Percentiles rank a stretch among this genome's conserved stretches.
phyloP scores from a whole-genome alignment of 208 protist species.

The Perkinsela sp. region DNA sequence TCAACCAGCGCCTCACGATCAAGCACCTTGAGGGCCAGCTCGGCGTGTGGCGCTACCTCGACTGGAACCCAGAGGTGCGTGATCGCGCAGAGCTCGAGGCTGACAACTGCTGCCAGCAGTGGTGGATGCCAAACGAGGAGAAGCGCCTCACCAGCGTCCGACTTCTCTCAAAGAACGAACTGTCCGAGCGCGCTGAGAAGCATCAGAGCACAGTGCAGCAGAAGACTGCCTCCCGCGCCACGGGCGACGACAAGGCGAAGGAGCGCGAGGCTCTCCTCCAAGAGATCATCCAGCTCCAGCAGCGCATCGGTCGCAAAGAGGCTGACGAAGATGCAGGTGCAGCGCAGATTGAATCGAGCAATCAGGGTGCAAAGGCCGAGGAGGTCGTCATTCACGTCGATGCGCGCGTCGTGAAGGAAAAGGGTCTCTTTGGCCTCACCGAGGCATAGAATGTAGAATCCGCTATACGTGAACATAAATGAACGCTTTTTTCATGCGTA shows the following conservation, averaged over 20 bases:
- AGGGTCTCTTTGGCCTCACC: slow-evolving; percentile 4
- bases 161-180: slow-evolving; percentile 53
- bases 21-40: slow-evolving; percentile 68
- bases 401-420: slow-evolving; percentile 2
- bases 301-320: slow-evolving; percentile 47
- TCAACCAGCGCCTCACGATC: slow-evolving; percentile 65
- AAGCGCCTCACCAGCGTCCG: slow-evolving; percentile 45
- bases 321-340: slow-evolving; percentile 21
- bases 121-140: slow-evolving; percentile 52
- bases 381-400: slow-evolving; percentile 1
- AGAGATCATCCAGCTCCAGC: slow-evolving; percentile 57
- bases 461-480: no score
- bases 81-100: slow-evolving; percentile 60
- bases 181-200: slow-evolving; percentile 53
- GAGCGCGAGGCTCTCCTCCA: slow-evolving; percentile 50
- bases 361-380: neutral
- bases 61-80: slow-evolving; percentile 68
- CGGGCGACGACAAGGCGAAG: slow-evolving; percentile 11
- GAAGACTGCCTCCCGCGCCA: slow-evolving; percentile 11
- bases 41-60: slow-evolving; percentile 65
- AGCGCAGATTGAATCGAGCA: neutral
- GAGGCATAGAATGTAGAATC: no score
- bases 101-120: slow-evolving; percentile 48
- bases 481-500: no score
- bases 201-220: slow-evolving; percentile 21